A percentile compares a stretch with the other conserved stretches of the same genome.
These are phyloP conservation scores for Microascus cirrosus DNA, from an alignment of 2,329 filamentous ascomycete genomes.

Conservation along the genomic window DNA sequence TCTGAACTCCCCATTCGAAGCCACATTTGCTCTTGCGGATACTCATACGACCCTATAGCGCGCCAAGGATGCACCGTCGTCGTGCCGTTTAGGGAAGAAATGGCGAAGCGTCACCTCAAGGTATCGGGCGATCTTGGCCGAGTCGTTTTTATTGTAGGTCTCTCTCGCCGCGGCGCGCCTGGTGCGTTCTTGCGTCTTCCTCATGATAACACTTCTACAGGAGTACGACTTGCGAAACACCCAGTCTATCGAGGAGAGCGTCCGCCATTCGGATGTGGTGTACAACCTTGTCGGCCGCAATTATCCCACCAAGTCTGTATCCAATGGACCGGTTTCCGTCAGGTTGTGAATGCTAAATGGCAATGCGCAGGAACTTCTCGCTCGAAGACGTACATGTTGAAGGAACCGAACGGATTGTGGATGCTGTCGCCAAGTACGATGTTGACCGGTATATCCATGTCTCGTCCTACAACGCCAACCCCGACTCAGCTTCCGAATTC, in stretches of 20 bases:
- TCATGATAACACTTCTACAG: slow-evolving; percentile 26
- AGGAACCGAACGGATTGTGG: slow-evolving; percentile 81
- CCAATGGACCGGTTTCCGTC: not conserved
- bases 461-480: slow-evolving; percentile 83
- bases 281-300: slow-evolving; percentile 92
- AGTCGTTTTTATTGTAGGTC: slow-evolving; percentile 70
- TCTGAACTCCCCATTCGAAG: slow-evolving; percentile 16
- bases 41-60: slow-evolving; percentile 40
- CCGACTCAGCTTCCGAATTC: slow-evolving; percentile 75
- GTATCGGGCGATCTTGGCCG: slow-evolving; percentile 88
- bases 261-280: slow-evolving; percentile 93
- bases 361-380: slow-evolving; percentile 65
- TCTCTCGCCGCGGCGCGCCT: not conserved
- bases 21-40: not conserved
- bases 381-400: slow-evolving; percentile 89
- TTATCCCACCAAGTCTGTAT: slow-evolving; percentile 81
- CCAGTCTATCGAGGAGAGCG: slow-evolving; percentile 88
- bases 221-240: slow-evolving; percentile 96
- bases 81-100: slow-evolving; percentile 90
- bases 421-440: slow-evolving; percentile 95
- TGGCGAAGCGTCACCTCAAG: slow-evolving; percentile 94
- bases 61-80: slow-evolving; percentile 90
- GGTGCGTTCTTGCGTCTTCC: not conserved
- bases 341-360: not conserved
- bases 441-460: slow-evolving; percentile 94